A percentile compares a stretch with the other conserved stretches of the same genome.
Conservation (phyloP, 768 basidiomycete genomes). For the Leccinum uliginosum region DNA sequence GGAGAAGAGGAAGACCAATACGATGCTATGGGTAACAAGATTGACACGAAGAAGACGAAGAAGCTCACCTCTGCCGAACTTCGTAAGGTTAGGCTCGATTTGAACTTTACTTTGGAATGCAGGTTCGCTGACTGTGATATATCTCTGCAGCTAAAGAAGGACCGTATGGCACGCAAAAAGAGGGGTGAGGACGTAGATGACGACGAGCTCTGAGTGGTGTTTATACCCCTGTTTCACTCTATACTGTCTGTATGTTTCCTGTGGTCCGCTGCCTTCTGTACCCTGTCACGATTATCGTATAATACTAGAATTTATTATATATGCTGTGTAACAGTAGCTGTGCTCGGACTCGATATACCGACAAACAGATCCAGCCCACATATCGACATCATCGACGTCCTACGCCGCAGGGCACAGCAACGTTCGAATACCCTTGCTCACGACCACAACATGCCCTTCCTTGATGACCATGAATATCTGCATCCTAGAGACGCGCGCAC, state of each 20-base stretch:
- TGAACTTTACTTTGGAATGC: background rate
- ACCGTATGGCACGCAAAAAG: conserved; percentile 88
- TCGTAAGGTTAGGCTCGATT: conserved; percentile 55
- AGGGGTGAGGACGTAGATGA: conserved; percentile 75
- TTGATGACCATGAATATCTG: conserved; percentile 18
- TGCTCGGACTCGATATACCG: no score
- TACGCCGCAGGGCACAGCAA: conserved; percentile 7
- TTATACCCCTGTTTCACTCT: conserved; percentile 5
- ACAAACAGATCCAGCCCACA: background rate
- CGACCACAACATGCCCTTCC: conserved; percentile 30
- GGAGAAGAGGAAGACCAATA: conserved; percentile 89
- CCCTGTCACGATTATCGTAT: conserved; percentile 17
- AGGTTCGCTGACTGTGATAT: conserved; percentile 10
- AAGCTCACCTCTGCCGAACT: conserved; percentile 80
- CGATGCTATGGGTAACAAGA: conserved; percentile 99
- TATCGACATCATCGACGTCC: background rate
- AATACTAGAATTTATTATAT: conserved; percentile 7
- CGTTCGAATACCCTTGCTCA: conserved; percentile 3
- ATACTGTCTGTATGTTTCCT: conserved; percentile 14
- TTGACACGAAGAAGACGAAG: conserved; percentile 80
- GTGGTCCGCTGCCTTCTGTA: conserved; percentile 20
- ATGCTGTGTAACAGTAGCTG: no score
- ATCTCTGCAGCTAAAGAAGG: conserved; percentile 73
- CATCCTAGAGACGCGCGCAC: conserved; percentile 25
- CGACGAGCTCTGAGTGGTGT: conserved; percentile 42